phyloP scores from a whole-genome alignment of 331 rosid genomes.

The Dryas integrifolia region DNA sequence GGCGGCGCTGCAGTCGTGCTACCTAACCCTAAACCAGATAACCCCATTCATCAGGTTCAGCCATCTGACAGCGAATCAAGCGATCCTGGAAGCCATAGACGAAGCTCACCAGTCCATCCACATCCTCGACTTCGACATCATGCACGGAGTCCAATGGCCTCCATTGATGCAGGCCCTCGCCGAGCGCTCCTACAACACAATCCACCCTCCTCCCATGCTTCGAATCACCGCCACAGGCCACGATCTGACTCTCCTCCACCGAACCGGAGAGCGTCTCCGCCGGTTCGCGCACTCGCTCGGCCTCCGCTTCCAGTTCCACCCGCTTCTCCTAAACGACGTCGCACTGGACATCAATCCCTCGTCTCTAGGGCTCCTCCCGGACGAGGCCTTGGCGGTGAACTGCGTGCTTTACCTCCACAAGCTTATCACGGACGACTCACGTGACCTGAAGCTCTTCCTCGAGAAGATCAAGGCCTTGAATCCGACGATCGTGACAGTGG shows the following conservation, averaged over 20 bases:
- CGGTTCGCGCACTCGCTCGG: constrained; percentile 51
- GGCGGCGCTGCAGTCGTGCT: constrained; percentile 36
- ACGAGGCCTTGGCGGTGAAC: constrained; percentile 52
- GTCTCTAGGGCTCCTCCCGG: constrained; percentile 29
- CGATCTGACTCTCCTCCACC: constrained; percentile 36
- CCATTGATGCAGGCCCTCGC: constrained; percentile 60
- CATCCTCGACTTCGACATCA: constrained; percentile 51
- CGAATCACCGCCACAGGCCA: constrained; percentile 53
- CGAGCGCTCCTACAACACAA: constrained; percentile 30
- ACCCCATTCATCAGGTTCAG: constrained; percentile 52
- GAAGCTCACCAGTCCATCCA: constrained; percentile 38
- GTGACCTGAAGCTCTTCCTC: constrained; percentile 32
- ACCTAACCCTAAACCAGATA: constrained; percentile 49
- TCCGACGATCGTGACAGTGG: constrained; percentile 46
- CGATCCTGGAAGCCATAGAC: constrained; percentile 50
- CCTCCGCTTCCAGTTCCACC: constrained; percentile 47
- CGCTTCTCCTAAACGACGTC: constrained; percentile 28
- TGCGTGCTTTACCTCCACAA: constrained; percentile 47
- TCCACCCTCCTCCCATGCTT: constrained; percentile 39
- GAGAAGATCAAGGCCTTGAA: constrained; percentile 41
- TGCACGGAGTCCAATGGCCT: constrained; percentile 65
- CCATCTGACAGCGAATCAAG: constrained; percentile 59
- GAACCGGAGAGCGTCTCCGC: constrained; percentile 49
- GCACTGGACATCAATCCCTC: constrained; percentile 18
- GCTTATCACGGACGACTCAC: constrained; percentile 29